These are phyloP conservation scores for Aureobasidium namibiae DNA, from an alignment of 2,329 filamentous ascomycete genomes.

Conservation along the genomic window DNA sequence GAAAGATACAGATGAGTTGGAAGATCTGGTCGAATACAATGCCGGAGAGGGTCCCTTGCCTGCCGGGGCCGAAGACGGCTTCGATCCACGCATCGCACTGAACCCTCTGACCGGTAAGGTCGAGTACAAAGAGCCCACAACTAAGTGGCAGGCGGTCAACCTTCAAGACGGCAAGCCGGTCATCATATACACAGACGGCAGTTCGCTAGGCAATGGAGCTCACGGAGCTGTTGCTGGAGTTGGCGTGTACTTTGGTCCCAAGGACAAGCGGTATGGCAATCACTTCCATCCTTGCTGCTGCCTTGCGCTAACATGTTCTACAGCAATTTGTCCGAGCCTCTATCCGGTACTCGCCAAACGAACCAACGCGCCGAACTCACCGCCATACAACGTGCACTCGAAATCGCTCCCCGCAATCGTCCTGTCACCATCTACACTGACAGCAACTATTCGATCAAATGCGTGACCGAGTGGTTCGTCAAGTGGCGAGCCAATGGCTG, in stretches of 20 bases:
- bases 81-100: constrained; percentile 50
- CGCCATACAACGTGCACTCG: constrained; percentile 74
- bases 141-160: constrained; percentile 38
- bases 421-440: constrained; percentile 77
- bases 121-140: constrained; percentile 46
- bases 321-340: constrained; percentile 63
- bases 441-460: constrained; percentile 84
- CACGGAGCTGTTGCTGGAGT: constrained; percentile 50
- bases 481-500: constrained; percentile 72
- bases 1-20: constrained; percentile 25
- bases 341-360: constrained; percentile 68
- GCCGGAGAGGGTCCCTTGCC: constrained; percentile 50
- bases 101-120: constrained; percentile 46
- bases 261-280: constrained; percentile 33
- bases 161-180: constrained; percentile 38
- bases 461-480: constrained; percentile 72
- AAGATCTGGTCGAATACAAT: constrained; percentile 31
- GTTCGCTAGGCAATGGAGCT: constrained; percentile 51
- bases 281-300: not conserved
- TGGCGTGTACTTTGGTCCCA: constrained; percentile 56
- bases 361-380: constrained; percentile 96
- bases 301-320: not conserved
- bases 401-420: constrained; percentile 60
- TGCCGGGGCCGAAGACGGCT: constrained; percentile 50
- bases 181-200: constrained; percentile 57